phyloP scores from a whole-genome alignment of 2,329 filamentous ascomycete genomes.

The Pseudogymnoascus sp. region DNA sequence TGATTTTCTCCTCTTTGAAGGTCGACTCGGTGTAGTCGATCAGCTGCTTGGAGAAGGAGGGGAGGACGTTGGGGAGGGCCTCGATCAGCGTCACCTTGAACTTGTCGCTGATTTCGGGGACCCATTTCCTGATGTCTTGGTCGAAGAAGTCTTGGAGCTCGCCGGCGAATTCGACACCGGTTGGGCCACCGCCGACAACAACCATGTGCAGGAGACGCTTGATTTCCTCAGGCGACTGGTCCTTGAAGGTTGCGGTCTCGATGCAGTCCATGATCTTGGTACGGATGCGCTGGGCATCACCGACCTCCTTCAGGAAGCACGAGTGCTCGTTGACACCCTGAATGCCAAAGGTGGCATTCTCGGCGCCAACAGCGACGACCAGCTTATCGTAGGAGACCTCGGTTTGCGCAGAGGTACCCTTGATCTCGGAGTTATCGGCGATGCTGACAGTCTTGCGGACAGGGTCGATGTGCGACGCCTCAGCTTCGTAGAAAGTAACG shows the following conservation, averaged over 20 bases:
- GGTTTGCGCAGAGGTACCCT: constrained; percentile 71
- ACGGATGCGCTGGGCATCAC: constrained; percentile 89
- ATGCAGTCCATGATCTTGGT: constrained; percentile 99
- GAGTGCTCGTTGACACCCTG: constrained; percentile 90
- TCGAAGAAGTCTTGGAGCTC: constrained; percentile 99
- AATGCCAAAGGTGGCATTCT: constrained; percentile 98
- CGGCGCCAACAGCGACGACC: constrained; percentile 91
- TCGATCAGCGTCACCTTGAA: constrained; percentile 98
- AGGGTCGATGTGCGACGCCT: constrained; percentile 90
- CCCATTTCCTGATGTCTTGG: constrained; percentile 94
- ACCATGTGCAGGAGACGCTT: constrained; percentile 98
- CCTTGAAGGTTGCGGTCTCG: constrained; percentile 97
- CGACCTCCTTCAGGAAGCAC: constrained; percentile 98
- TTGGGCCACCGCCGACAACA: constrained; percentile 85
- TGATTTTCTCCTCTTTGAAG: constrained; percentile 97
- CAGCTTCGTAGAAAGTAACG: constrained; percentile 96
- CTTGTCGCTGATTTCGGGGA: constrained; percentile 87
- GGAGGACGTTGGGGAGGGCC: constrained; percentile 90
- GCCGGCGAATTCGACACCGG: constrained; percentile 95
- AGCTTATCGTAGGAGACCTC: constrained; percentile 98
- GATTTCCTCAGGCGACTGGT: constrained; percentile 78
- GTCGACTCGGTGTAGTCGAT: constrained; percentile 99
- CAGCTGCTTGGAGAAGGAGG: constrained; percentile 97
- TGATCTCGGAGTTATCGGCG: constrained; percentile 86
- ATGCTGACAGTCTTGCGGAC: constrained; percentile 83